A percentile compares a stretch with the other conserved stretches of the same genome.
These are phyloP conservation scores for Dionaea muscipula DNA, from an alignment of 179 eudicot species.

Conservation along the genomic window DNA sequence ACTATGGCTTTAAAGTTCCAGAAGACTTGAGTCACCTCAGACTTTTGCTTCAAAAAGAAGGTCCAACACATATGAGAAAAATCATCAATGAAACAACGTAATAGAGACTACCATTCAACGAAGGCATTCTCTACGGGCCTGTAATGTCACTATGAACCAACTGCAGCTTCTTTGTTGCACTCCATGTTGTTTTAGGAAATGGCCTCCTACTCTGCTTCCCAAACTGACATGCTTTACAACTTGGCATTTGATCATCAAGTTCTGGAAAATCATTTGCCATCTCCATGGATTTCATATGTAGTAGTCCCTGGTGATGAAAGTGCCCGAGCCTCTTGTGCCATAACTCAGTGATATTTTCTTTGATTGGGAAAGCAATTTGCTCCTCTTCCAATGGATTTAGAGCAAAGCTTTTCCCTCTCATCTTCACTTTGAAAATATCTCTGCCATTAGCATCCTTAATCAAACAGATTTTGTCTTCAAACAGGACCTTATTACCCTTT, in stretches of 20 bases:
- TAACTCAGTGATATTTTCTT: neutral
- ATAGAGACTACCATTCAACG: neutral
- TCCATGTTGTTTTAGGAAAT: neutral
- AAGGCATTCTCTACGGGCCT: neutral
- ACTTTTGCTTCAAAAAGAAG: slow-evolving; percentile 5
- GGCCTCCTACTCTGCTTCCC: neutral
- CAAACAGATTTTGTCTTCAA: neutral
- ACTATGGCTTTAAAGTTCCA: slow-evolving; percentile 3
- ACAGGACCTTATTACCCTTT: neutral
- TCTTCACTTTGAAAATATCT: neutral
- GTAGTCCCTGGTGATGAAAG: neutral
- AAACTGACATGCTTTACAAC: neutral
- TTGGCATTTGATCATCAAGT: neutral
- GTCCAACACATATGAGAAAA: slow-evolving; percentile 11
- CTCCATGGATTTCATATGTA: neutral
- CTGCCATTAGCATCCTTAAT: neutral
- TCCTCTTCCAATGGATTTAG: neutral
- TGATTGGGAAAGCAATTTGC: neutral
- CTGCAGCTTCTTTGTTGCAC: neutral
- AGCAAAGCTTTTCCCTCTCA: neutral
- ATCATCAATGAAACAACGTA: slow-evolving; percentile 6
- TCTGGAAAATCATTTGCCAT: neutral
- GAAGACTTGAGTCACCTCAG: slow-evolving; percentile 8
- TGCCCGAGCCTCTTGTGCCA: neutral
- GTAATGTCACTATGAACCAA: neutral